Conservation (phyloP, 352 stramenopile genomes). For the Globisporangium recalcitrans region DNA sequence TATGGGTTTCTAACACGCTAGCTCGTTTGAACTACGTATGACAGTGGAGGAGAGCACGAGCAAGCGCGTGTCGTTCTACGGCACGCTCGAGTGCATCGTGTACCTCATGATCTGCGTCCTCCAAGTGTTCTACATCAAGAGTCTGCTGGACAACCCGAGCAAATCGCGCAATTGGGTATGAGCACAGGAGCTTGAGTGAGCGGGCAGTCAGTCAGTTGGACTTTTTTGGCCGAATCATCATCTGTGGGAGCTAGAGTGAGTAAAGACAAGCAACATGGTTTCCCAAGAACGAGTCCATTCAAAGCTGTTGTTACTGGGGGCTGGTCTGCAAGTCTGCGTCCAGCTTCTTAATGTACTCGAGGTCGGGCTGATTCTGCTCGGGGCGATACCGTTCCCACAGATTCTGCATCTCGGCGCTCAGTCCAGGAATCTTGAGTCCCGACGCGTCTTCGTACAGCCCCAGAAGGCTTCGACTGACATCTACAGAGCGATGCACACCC, state of each 20-base stretch:
- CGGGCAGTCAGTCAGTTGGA: too few species aligned
- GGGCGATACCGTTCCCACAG: constrained; percentile 54
- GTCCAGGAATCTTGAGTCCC: constrained; percentile 21
- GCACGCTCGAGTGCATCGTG: constrained; percentile 60
- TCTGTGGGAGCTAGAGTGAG: not conserved
- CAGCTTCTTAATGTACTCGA: constrained; percentile 53
- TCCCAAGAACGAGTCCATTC: too few species aligned
- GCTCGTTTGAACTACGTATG: not conserved
- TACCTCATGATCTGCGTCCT: constrained; percentile 66
- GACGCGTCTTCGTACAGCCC: constrained; percentile 62
- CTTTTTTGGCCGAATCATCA: too few species aligned
- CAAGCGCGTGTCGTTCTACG: constrained; percentile 72
- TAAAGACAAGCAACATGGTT: not conserved
- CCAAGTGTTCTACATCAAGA: constrained; percentile 80
- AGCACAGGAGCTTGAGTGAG: not conserved
- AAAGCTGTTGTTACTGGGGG: constrained; percentile 9
- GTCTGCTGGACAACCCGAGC: constrained; percentile 50
- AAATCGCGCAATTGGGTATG: constrained; percentile 44
- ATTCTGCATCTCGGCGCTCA: constrained; percentile 43
- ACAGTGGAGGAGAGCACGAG: constrained; percentile 74
- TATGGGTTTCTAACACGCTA: not conserved
- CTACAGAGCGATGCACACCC: constrained; percentile 15
- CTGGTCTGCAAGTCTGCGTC: constrained; percentile 42
- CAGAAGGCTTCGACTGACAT: constrained; percentile 48
- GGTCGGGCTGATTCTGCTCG: constrained; percentile 47